Conservation (phyloP, 768 basidiomycete species). For the Serendipita sp. region DNA sequence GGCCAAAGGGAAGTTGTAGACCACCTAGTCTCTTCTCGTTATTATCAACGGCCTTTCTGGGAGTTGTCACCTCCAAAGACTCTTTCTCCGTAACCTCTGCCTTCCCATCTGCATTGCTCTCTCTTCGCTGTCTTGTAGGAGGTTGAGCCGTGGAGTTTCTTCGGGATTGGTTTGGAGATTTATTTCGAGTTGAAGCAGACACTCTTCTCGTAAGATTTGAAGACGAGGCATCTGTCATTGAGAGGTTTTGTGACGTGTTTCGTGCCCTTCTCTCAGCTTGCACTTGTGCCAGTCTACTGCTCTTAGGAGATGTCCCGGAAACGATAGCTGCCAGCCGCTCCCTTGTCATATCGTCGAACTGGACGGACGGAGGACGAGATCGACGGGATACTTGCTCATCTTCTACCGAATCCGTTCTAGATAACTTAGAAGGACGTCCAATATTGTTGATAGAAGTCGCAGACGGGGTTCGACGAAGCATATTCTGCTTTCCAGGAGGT, state of each 20-base stretch:
- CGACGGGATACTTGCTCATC: not conserved
- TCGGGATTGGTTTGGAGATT: not conserved
- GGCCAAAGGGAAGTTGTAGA: not conserved
- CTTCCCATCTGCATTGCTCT: not conserved
- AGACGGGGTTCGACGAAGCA: not conserved
- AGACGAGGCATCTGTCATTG: not conserved
- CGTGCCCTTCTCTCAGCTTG: not conserved
- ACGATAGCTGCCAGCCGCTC: not conserved
- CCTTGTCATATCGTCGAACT: not conserved
- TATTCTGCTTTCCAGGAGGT: not conserved
- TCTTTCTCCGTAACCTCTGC: not conserved
- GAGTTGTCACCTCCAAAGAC: not conserved
- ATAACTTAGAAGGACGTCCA: not conserved
- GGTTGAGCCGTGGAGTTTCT: not conserved
- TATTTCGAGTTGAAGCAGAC: not conserved
- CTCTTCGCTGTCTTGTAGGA: not conserved
- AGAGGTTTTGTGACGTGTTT: slow-evolving; percentile 1
- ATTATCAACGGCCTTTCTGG: not conserved
- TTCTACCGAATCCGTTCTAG: not conserved
- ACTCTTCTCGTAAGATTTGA: not conserved
- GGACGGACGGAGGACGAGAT: not conserved
- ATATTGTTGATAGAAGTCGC: not conserved
- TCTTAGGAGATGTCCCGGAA: slow-evolving; percentile 1
- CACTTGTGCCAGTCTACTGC: not conserved
- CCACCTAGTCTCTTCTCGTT: not conserved